These are phyloP conservation scores for Zychaea mexicana DNA, from an alignment of 371 early-diverging fungal species.

Conservation along the genomic window DNA sequence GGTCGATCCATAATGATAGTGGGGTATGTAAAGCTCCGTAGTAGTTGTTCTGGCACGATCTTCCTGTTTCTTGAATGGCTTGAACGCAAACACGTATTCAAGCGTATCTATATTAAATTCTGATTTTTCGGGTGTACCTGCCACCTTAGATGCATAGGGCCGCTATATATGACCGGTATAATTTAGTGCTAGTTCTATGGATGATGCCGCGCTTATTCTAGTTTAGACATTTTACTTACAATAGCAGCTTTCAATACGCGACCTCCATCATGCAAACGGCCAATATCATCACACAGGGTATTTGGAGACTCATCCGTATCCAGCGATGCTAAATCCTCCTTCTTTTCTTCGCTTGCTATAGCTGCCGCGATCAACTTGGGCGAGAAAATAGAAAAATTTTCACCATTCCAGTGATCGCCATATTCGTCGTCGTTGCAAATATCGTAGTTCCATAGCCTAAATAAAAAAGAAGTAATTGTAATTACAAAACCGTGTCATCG, in stretches of 20 bases:
- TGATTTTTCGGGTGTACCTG: constrained; percentile 66
- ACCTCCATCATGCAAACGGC: constrained; percentile 70
- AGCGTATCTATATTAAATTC: constrained; percentile 62
- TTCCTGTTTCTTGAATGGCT: constrained; percentile 15
- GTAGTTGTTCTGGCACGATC: not conserved
- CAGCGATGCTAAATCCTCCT: constrained; percentile 3
- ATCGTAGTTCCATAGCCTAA: constrained; percentile 85
- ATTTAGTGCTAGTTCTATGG: not conserved
- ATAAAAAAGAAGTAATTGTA: not conserved
- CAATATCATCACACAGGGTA: not conserved
- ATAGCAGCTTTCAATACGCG: constrained; percentile 80
- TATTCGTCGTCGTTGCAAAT: constrained; percentile 74
- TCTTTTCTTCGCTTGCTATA: not conserved
- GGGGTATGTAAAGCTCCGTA: constrained; percentile 13
- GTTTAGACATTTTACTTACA: constrained; percentile 32
- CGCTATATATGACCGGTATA: constrained; percentile 35
- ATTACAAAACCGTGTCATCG: not conserved
- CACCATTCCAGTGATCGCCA: constrained; percentile 91
- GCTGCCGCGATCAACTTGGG: not conserved
- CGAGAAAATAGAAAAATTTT: constrained; percentile 83
- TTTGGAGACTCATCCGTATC: not conserved
- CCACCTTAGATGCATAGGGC: constrained; percentile 81
- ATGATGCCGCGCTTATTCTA: not conserved
- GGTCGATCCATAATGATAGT: constrained; percentile 9
- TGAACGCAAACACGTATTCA: constrained; percentile 62